Conservation (phyloP, 2,329 filamentous ascomycete species). For the Cladorrhinum sp. region DNA sequence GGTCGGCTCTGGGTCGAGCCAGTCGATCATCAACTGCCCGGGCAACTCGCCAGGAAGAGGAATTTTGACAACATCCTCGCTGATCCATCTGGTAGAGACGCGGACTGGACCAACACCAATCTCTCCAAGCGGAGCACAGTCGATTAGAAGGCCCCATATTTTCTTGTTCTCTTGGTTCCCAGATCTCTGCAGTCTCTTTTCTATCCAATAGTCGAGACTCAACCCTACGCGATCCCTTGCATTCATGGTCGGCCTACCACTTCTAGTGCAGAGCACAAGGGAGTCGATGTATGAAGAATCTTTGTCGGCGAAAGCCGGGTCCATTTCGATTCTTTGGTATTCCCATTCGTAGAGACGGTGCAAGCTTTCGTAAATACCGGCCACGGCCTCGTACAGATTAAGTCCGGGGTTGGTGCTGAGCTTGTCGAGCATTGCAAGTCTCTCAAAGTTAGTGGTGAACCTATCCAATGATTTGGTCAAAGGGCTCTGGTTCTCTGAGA, state of each 20-base stretch:
- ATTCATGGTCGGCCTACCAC: constrained; percentile 71
- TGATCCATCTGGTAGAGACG: constrained; percentile 72
- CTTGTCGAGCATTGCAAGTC: constrained; percentile 66
- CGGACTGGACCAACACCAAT: constrained; percentile 58
- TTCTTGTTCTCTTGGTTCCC: constrained; percentile 43
- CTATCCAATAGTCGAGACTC: constrained; percentile 74
- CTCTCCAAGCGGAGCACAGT: constrained; percentile 52
- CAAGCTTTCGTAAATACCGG: constrained; percentile 69
- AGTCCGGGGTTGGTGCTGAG: constrained; percentile 66
- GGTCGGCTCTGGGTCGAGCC: constrained; percentile 68
- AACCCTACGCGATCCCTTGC: constrained; percentile 64
- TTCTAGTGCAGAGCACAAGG: constrained; percentile 65
- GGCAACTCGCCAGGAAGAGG: constrained; percentile 43
- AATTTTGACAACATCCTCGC: constrained; percentile 60
- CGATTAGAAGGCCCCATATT: constrained; percentile 66
- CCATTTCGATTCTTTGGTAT: constrained; percentile 53
- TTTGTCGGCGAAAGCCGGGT: constrained; percentile 43
- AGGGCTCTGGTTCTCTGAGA: constrained; percentile 57
- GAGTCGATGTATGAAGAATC: constrained; percentile 49
- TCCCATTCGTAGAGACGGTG: constrained; percentile 70
- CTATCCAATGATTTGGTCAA: constrained; percentile 67
- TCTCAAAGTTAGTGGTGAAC: constrained; percentile 70
- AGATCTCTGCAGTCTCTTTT: constrained; percentile 49
- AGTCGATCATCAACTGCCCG: constrained; percentile 53
- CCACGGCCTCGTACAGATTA: constrained; percentile 74